Conservation (phyloP, 768 basidiomycete species). For the Leccinum barrowsii region DNA sequence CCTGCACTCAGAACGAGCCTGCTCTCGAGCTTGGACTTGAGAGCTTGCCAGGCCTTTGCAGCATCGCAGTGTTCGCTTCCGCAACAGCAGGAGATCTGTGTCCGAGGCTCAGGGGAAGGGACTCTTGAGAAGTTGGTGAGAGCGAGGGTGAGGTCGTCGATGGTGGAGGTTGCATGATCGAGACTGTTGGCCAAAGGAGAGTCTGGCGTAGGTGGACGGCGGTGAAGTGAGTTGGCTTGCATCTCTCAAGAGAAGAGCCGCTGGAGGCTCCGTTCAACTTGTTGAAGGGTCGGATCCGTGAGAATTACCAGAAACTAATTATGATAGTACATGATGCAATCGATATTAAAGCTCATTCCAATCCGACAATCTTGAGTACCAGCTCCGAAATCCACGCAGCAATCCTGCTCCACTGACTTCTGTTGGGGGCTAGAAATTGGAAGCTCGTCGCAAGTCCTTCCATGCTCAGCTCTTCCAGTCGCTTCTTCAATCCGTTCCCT, state of each 20-base stretch:
- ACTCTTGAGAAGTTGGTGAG: constrained; percentile 68
- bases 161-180: constrained; percentile 53
- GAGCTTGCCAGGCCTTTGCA: constrained; percentile 55
- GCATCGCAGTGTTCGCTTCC: constrained; percentile 62
- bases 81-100: constrained; percentile 60
- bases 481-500: constrained; percentile 40
- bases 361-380: constrained; percentile 48
- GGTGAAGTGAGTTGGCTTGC: constrained; percentile 26
- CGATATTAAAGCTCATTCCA: constrained; percentile 25
- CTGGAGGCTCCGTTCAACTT: background rate
- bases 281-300: constrained; percentile 9
- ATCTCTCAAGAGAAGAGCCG: constrained; percentile 14
- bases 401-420: constrained; percentile 57
- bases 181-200: constrained; percentile 50
- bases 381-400: constrained; percentile 73
- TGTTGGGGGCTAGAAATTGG: constrained; percentile 59
- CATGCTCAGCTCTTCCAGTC: constrained; percentile 69
- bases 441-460: constrained; percentile 70
- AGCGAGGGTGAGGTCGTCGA: constrained; percentile 77
- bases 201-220: constrained; percentile 43
- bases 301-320: constrained; percentile 11
- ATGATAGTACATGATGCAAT: constrained; percentile 10
- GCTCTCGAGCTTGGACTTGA: constrained; percentile 71
- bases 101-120: constrained; percentile 66
- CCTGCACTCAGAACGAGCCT: constrained; percentile 83